Evolutionary conservation across 768 basidiomycete genomes (phyloP), one percentile per base, ranked within the genome.

Genomic region (Rhizopogon rudus): DNA sequence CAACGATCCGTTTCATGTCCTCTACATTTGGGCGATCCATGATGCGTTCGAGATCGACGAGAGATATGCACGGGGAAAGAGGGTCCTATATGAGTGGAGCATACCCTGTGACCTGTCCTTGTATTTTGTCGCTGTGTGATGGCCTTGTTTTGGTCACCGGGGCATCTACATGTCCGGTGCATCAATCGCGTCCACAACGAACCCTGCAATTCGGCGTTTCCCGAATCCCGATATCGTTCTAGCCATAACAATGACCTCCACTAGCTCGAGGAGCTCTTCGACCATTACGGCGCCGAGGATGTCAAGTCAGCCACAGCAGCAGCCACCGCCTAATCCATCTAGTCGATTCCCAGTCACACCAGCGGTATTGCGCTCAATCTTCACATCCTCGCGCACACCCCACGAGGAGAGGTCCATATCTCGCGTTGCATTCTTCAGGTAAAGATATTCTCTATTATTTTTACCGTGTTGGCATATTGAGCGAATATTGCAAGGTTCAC

Each of bases 381-480:
- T 93, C 68, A 83, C 91, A 28, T 93, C 90, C 12, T 93, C 91
- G 20, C 81, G 91, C 13, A 86, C 88, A 0, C 82, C 87, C 3
- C 74, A 86, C 53, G 91, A 93, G 66, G 91, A 93, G 67, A 81
- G 91, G 29, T 84, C 88, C 0, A 84, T 93, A 51, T 93, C 91
- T 40, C 81, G 90, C 13, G 78, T 91, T 51, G 91, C 91, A 31
- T 93, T 93, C 75, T 93, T 93, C 70, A 81, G 91, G 91, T 88
- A 67, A 44, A 63, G 8, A 37, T 16, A 51, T 53, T 54, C 52
- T 22, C 31, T 41, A 33, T 17, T 22, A 42, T 39, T 55, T 40
- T 52, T 51, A 29, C 31, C 44, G 25, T 33, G 49, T 40, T 43
- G 17, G 49, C 41, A 10, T 37, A 50, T 31, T 25, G 22, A 54